Evolutionary conservation across 2,329 filamentous ascomycete species (phyloP).

Genomic region (Zasmidium citrigriseum): DNA sequence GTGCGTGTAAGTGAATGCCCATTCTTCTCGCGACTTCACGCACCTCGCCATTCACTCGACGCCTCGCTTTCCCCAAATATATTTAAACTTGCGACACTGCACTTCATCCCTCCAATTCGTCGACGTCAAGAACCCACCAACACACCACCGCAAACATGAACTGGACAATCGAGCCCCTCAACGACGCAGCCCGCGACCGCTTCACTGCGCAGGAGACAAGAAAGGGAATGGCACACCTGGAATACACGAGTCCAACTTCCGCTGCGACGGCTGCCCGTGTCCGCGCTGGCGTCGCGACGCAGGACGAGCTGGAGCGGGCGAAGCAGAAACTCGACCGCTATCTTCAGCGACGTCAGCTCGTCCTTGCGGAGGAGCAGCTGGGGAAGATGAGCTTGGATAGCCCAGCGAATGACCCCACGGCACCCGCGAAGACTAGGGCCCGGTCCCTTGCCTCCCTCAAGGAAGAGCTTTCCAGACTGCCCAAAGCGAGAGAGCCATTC

Average conservation of each 20-base stretch:
- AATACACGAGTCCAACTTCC: background rate
- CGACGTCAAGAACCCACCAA: no score
- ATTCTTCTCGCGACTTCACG: no score
- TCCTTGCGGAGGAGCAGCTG: background rate
- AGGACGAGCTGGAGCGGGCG: background rate
- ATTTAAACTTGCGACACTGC: no score
- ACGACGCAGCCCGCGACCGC: background rate
- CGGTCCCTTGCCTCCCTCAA: background rate
- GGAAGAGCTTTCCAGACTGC: background rate
- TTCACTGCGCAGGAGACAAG: background rate
- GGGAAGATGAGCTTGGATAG: background rate
- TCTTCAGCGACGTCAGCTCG: background rate
- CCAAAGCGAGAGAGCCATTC: background rate
- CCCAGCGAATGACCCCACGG: background rate
- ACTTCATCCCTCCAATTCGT: no score
- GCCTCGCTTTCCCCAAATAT: no score
- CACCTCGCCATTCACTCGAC: no score
- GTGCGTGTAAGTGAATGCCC: no score
- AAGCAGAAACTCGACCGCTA: background rate
- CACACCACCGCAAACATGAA: no score
- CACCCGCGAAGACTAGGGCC: background rate
- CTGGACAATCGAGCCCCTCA: background rate
- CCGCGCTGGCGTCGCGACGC: no score
- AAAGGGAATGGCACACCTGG: background rate
- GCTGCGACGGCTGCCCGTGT: no score